These are phyloP conservation scores for Cercospora zeae-maydis DNA, from an alignment of 2,329 filamentous ascomycete genomes.

Conservation along the genomic window DNA sequence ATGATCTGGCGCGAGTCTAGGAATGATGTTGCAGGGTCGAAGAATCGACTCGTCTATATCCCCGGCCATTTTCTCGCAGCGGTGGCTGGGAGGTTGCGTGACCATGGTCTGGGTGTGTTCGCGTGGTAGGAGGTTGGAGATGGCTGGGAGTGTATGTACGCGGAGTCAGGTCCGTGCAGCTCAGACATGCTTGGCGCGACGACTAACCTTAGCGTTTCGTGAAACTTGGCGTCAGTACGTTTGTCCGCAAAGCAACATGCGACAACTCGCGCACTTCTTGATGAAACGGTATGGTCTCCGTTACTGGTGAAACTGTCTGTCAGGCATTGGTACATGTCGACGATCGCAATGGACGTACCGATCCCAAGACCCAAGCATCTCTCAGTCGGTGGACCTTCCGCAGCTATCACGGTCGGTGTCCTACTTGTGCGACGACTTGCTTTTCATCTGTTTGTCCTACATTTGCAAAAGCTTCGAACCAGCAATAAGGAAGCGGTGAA, in stretches of 20 bases:
- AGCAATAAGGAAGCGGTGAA: too few relatives aligned
- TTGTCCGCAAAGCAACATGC: not conserved
- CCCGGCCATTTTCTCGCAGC: not conserved
- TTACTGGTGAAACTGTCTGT: not conserved
- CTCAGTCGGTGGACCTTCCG: not conserved
- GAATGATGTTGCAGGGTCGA: constrained; percentile 1
- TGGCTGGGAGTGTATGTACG: not conserved
- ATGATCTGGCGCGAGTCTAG: constrained; percentile 17
- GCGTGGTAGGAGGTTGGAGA: constrained; percentile 10
- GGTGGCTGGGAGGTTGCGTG: constrained; percentile 2
- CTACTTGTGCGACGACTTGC: not conserved
- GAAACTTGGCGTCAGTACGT: not conserved
- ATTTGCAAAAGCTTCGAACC: not conserved
- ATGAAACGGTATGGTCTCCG: not conserved
- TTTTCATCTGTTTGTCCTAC: not conserved
- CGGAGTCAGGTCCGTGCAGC: not conserved
- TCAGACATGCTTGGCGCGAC: not conserved
- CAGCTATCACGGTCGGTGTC: not conserved
- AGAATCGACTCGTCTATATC: not conserved
- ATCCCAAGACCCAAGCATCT: not conserved
- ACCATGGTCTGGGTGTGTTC: constrained; percentile 5
- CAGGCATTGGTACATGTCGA: not conserved
- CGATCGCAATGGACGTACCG: not conserved
- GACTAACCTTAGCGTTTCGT: not conserved
- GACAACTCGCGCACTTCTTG: not conserved